A percentile compares a stretch with the other conserved stretches of the same genome.
Conservation (phyloP, 169 alveolate species). For the Eimeria falciformis region DNA sequence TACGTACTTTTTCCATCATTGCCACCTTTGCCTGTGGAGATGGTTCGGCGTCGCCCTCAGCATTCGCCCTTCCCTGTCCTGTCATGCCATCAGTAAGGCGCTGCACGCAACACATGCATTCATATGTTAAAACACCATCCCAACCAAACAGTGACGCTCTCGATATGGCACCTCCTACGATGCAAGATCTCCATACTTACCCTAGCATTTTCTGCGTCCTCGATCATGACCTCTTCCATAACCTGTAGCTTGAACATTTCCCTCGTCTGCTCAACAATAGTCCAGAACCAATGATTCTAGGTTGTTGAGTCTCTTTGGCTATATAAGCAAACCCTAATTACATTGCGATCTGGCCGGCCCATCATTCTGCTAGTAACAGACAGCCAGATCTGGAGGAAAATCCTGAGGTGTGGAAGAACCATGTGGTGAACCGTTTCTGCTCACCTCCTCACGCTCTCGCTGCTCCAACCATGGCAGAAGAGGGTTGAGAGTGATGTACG, state of each 20-base stretch:
- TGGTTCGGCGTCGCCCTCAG: background rate
- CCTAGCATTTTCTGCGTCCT: slow-evolving; percentile 84
- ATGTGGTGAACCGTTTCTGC: no score
- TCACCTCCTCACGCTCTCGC: slow-evolving; percentile 83
- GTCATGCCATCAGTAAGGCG: slow-evolving; percentile 33
- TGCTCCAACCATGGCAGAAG: slow-evolving; percentile 88
- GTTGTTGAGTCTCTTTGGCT: no score
- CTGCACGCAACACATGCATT: slow-evolving; percentile 16
- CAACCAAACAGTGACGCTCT: background rate
- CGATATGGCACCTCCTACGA: background rate
- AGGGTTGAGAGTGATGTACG: slow-evolving; percentile 86
- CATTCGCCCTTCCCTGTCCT: slow-evolving; percentile 23
- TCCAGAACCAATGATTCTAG: no score
- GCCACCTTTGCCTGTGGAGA: slow-evolving; percentile 1
- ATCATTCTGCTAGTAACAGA: no score
- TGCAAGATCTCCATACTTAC: slow-evolving; percentile 23
- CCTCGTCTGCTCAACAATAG: slow-evolving; percentile 63
- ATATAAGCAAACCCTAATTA: no score
- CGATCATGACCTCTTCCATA: slow-evolving; percentile 85
- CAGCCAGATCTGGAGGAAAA: no score
- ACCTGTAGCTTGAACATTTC: slow-evolving; percentile 86
- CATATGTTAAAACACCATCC: background rate
- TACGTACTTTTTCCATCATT: slow-evolving; percentile 2
- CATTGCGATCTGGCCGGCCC: no score
- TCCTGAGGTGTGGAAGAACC: no score